A percentile compares a stretch with the other conserved stretches of the same genome.
phyloP scores from a whole-genome alignment of 192 early-diverging fungal species.

The Kickxella alabastrina region DNA sequence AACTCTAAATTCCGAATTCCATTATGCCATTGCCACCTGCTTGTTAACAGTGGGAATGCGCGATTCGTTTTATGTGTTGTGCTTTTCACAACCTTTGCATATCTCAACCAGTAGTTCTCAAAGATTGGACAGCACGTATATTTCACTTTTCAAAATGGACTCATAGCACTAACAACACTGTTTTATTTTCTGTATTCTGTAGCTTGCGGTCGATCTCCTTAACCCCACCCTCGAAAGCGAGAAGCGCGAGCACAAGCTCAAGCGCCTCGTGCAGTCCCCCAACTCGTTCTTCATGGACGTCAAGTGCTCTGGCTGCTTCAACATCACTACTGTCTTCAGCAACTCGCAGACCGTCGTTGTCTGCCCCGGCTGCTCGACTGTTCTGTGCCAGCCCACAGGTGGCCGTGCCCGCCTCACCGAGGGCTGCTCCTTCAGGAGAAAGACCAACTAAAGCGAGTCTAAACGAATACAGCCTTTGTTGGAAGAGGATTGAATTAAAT shows the following conservation, averaged over 20 bases:
- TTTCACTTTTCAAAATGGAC: too few relatives aligned
- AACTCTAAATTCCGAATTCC: too few relatives aligned
- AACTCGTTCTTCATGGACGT: conserved; percentile 99
- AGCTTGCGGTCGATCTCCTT: conserved; percentile 92
- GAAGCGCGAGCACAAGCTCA: conserved; percentile 87
- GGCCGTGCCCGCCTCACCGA: conserved; percentile 96
- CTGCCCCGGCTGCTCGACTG: conserved; percentile 92
- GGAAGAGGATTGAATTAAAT: neutral
- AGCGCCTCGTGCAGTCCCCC: conserved; percentile 92
- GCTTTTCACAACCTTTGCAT: too few relatives aligned
- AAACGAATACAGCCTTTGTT: neutral
- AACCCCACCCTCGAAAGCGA: conserved; percentile 80
- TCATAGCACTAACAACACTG: neutral
- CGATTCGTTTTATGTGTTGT: too few relatives aligned
- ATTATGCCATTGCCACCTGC: too few relatives aligned
- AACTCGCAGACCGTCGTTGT: conserved; percentile 99
- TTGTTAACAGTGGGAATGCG: too few relatives aligned
- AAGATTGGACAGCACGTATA: too few relatives aligned
- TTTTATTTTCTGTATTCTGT: conserved; percentile 15
- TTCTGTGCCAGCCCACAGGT: conserved; percentile 99
- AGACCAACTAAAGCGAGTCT: conserved; percentile 56
- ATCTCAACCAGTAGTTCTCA: too few relatives aligned
- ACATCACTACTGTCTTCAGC: conserved; percentile 98
- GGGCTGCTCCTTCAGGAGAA: conserved; percentile 85
- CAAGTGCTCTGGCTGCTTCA: conserved; percentile 93